These are phyloP conservation scores for Arctium lappa DNA, from an alignment of 129 eudicot genomes.

Conservation along the genomic window DNA sequence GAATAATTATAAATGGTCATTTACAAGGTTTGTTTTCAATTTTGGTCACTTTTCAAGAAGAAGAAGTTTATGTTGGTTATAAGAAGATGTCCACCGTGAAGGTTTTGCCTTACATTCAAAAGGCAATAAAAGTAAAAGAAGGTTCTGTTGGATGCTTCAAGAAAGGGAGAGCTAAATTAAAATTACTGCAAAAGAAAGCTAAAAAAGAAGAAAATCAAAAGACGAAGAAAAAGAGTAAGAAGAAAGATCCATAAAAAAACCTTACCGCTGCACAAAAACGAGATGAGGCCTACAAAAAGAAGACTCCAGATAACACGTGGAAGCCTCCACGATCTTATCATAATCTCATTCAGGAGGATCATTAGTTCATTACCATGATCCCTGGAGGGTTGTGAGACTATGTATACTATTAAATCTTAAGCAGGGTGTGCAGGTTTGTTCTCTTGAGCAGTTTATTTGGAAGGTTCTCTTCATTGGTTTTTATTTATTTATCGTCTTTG, in stretches of 20 bases:
- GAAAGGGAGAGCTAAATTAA: background rate
- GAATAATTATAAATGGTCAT: no score
- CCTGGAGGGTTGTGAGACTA: constrained; percentile 85
- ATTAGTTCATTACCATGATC: constrained; percentile 68
- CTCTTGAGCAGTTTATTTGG: background rate
- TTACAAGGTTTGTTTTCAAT: no score
- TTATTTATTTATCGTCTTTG: background rate
- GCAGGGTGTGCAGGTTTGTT: constrained; percentile 61
- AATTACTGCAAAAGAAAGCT: background rate
- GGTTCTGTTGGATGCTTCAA: background rate
- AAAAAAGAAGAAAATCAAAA: background rate
- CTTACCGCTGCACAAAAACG: constrained; percentile 46
- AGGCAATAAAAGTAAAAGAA: background rate
- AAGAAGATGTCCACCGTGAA: background rate
- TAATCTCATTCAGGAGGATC: constrained; percentile 83
- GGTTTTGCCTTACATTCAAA: constrained; percentile 9
- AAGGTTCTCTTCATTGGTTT: background rate
- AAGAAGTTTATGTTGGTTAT: background rate
- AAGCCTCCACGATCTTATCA: constrained; percentile 65
- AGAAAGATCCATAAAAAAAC: background rate
- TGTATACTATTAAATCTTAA: constrained; percentile 74
- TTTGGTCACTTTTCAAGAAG: no score
- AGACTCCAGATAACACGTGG: constrained; percentile 61
- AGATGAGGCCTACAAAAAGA: constrained; percentile 61
- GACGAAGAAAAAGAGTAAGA: background rate